Conservation (phyloP, 2,329 filamentous ascomycete genomes). For the Tolypocladium amazonense region DNA sequence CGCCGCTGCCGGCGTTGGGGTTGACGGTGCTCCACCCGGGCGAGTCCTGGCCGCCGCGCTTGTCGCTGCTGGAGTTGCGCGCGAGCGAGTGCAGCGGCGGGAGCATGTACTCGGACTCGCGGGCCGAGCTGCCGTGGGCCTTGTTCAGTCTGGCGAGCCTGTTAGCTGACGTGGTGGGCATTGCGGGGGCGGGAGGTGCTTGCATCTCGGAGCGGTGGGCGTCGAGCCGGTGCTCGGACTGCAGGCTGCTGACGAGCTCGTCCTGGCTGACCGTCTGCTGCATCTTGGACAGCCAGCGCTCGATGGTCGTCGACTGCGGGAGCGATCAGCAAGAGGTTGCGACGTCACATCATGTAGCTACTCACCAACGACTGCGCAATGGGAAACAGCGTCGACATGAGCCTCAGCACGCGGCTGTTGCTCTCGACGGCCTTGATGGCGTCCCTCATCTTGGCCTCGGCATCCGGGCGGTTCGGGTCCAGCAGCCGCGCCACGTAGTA, state of each 20-base stretch:
- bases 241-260: slow-evolving; percentile 9
- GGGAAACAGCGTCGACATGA: slow-evolving; percentile 27
- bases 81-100: slow-evolving; percentile 13
- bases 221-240: slow-evolving; percentile 11
- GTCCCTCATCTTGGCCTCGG: slow-evolving; percentile 23
- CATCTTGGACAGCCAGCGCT: slow-evolving; percentile 27
- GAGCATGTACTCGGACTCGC: slow-evolving; percentile 7
- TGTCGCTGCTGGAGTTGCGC: slow-evolving; percentile 5
- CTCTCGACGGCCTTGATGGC: slow-evolving; percentile 28
- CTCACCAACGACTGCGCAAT: slow-evolving; percentile 27
- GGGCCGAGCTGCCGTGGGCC: not conserved
- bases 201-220: slow-evolving; percentile 10
- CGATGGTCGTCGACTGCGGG: slow-evolving; percentile 23
- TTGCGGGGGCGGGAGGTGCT: not conserved
- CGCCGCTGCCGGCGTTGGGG: slow-evolving; percentile 8
- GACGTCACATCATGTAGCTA: not conserved
- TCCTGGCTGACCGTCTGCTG: slow-evolving; percentile 15
- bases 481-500: slow-evolving; percentile 35
- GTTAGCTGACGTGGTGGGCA: not conserved
- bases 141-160: slow-evolving; percentile 5
- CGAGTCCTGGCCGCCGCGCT: slow-evolving; percentile 2
- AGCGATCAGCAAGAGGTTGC: not conserved
- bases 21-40: slow-evolving; percentile 11
- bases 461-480: slow-evolving; percentile 22
- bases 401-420: slow-evolving; percentile 23